Conservation (phyloP, 2,329 filamentous ascomycete genomes). For the Stagonosporopsis cucurbitacearum region DNA sequence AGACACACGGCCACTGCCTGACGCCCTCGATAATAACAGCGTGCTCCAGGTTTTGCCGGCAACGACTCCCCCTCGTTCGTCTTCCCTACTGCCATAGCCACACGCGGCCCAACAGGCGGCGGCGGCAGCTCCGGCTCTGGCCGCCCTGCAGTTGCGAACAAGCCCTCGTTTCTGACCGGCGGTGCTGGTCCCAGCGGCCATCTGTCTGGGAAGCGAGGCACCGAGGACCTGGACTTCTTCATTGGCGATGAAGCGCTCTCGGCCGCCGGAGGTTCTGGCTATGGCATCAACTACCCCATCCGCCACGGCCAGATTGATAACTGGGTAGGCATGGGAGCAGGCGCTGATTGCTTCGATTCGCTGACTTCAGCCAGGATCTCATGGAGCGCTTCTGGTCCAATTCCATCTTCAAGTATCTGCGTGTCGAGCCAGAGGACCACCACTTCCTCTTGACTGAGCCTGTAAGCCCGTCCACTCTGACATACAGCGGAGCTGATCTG, state of each 20-base stretch:
- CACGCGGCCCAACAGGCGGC: conserved; percentile 77
- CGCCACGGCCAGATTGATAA: conserved; percentile 98
- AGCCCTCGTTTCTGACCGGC: conserved; percentile 92
- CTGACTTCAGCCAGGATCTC: conserved; percentile 70
- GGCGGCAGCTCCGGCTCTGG: conserved; percentile 81
- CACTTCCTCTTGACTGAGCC: conserved; percentile 98
- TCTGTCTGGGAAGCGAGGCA: conserved; percentile 89
- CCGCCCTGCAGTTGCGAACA: conserved; percentile 88
- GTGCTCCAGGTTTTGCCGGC: conserved; percentile 82
- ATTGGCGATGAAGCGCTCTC: conserved; percentile 95
- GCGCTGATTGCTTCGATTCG: neutral
- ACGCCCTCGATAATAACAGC: conserved; percentile 45
- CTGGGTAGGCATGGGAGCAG: conserved; percentile 68
- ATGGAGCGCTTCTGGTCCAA: conserved; percentile 99
- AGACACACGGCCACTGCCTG: conserved; percentile 3
- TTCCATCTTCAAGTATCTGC: conserved; percentile 99
- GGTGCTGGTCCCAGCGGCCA: conserved; percentile 84
- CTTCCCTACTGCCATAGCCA: conserved; percentile 98
- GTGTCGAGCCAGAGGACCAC: conserved; percentile 98
- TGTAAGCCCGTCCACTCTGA: conserved; percentile 59
- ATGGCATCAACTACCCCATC: conserved; percentile 96
- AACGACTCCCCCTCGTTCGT: conserved; percentile 99
- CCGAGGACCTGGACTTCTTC: conserved; percentile 97
- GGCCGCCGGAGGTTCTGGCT: conserved; percentile 84
- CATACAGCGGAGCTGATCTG: conserved; percentile 4